Percentiles rank a stretch among this genome's conserved stretches.
Evolutionary conservation across 2,329 filamentous ascomycete genomes (phyloP).

Genomic region (Aspergillus sp.): DNA sequence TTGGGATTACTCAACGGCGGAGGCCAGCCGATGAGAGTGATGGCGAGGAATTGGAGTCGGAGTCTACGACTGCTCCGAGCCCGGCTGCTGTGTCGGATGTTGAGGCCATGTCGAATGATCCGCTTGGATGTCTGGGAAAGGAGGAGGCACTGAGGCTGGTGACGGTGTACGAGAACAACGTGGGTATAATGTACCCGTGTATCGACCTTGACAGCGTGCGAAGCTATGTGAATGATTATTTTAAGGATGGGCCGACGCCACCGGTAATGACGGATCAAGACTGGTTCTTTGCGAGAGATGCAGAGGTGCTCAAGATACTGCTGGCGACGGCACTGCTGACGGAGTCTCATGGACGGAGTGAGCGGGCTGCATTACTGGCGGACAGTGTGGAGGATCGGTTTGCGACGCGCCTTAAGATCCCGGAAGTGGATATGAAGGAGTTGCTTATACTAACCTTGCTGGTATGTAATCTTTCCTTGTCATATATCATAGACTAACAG

Average conservation of each 20-base stretch:
- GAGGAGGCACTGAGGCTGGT: conserved; percentile 77
- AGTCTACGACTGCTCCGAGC: conserved; percentile 22
- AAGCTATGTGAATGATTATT: conserved; percentile 35
- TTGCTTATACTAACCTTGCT: conserved; percentile 33
- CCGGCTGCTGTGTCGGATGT: conserved; percentile 24
- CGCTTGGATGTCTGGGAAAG: conserved; percentile 70
- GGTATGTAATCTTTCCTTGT: conserved; percentile 16
- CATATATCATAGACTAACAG: background rate
- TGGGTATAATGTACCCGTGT: conserved; percentile 86
- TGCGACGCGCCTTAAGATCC: conserved; percentile 32
- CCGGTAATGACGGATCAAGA: conserved; percentile 25
- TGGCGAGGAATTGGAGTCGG: conserved; percentile 19
- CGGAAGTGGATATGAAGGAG: conserved; percentile 42
- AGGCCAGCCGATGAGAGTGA: conserved; percentile 17
- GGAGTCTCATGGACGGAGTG: conserved; percentile 74
- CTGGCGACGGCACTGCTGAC: conserved; percentile 73
- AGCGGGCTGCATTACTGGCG: conserved; percentile 43
- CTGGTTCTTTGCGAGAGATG: conserved; percentile 47
- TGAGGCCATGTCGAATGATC: conserved; percentile 56
- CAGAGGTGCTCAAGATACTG: conserved; percentile 75
- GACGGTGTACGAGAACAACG: conserved; percentile 78
- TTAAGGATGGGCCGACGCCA: conserved; percentile 12
- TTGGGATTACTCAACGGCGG: conserved; percentile 27
- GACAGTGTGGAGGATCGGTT: conserved; percentile 38
- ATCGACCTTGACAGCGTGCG: conserved; percentile 70